Evolutionary conservation across 257 asterid genomes (phyloP).

Genomic region (Salvia miltiorrhiza): DNA sequence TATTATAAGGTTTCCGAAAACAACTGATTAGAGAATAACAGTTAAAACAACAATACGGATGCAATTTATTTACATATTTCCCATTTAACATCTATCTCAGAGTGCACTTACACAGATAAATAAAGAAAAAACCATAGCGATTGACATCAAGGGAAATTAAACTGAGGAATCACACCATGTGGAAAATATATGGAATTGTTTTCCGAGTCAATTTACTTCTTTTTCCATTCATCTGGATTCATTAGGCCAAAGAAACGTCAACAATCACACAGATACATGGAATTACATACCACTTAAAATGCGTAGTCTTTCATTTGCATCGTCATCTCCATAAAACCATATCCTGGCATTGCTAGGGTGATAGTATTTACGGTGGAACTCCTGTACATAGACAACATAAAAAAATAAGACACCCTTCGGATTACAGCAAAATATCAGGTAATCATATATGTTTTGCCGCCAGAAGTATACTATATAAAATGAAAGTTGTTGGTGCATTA

Average conservation of each 20-base stretch:
- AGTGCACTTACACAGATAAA: not conserved
- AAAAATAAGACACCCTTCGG: slow-evolving; percentile 13
- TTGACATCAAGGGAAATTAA: slow-evolving; percentile 5
- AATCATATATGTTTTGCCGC: not conserved
- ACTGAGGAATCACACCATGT: not conserved
- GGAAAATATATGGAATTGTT: not conserved
- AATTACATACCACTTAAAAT: slow-evolving; percentile 67
- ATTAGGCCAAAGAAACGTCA: not conserved
- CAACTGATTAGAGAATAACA: not conserved
- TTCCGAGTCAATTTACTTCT: not conserved
- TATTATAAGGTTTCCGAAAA: slow-evolving; percentile 9
- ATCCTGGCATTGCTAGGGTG: slow-evolving; percentile 97
- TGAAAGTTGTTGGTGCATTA: not conserved
- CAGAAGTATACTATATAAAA: not conserved
- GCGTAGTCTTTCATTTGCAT: slow-evolving; percentile 81
- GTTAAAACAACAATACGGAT: slow-evolving; percentile 1
- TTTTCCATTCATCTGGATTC: not conserved
- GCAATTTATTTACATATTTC: not conserved
- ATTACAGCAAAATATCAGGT: slow-evolving; percentile 3
- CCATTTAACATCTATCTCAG: not conserved
- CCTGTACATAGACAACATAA: slow-evolving; percentile 46
- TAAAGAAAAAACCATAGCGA: not conserved
- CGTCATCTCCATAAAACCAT: slow-evolving; percentile 98
- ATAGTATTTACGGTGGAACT: slow-evolving; percentile 84
- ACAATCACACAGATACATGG: slow-evolving; percentile 17